A percentile compares a stretch with the other conserved stretches of the same genome.
phyloP scores from a whole-genome alignment of 2,329 filamentous ascomycete genomes.

The Sporothrix mexicana region DNA sequence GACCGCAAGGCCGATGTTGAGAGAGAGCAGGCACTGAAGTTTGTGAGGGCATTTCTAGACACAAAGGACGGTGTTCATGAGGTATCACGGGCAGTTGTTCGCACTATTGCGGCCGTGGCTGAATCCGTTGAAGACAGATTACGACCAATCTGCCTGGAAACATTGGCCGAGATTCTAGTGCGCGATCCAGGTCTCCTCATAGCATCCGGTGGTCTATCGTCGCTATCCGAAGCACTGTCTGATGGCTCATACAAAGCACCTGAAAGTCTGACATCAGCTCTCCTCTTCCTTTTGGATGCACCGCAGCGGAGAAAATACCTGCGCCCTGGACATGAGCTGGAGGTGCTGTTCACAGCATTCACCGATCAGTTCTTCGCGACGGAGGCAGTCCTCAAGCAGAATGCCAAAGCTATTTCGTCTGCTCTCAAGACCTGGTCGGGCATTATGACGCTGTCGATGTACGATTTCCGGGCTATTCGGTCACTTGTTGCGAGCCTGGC shows the following conservation, averaged over 20 bases:
- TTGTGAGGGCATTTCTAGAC: slow-evolving; percentile 91
- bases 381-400: slow-evolving; percentile 74
- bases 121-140: slow-evolving; percentile 85
- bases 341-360: slow-evolving; percentile 88
- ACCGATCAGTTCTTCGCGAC: slow-evolving; percentile 76
- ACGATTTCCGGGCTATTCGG: slow-evolving; percentile 80
- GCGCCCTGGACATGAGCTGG: slow-evolving; percentile 86
- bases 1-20: slow-evolving; percentile 97
- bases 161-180: slow-evolving; percentile 87
- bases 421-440: slow-evolving; percentile 94
- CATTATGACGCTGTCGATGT: slow-evolving; percentile 84
- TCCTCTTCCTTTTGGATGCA: slow-evolving; percentile 86
- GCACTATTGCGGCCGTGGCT: slow-evolving; percentile 88
- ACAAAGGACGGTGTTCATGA: slow-evolving; percentile 91
- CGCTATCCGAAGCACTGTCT: slow-evolving; percentile 87
- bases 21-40: slow-evolving; percentile 94
- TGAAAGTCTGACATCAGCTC: slow-evolving; percentile 84
- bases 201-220: slow-evolving; percentile 80
- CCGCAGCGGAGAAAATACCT: slow-evolving; percentile 81
- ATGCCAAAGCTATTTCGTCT: slow-evolving; percentile 88
- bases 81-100: slow-evolving; percentile 82
- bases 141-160: slow-evolving; percentile 89
- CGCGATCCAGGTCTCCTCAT: slow-evolving; percentile 82
- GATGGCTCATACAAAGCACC: slow-evolving; percentile 93
- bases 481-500: slow-evolving; percentile 74